These are phyloP conservation scores for Dispira simplex DNA, from an alignment of 192 early-diverging fungal genomes.

Conservation along the genomic window DNA sequence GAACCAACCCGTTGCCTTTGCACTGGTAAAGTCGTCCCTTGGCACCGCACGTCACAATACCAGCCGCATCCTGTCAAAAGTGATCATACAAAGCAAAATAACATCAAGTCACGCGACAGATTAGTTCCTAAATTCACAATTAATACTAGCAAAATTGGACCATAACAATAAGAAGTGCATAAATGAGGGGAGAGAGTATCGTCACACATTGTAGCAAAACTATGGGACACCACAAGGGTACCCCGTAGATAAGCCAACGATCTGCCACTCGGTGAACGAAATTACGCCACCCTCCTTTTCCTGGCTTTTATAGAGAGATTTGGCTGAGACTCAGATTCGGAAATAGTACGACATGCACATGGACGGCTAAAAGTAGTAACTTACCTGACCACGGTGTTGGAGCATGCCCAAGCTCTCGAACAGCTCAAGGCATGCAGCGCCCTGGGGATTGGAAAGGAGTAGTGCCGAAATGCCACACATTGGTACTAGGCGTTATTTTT, in stretches of 20 bases:
- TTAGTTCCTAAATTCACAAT: too few relatives aligned
- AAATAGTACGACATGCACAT: neutral
- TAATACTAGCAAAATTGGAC: too few relatives aligned
- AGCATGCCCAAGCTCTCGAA: slow-evolving; percentile 88
- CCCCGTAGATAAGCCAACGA: too few relatives aligned
- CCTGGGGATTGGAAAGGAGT: slow-evolving; percentile 60
- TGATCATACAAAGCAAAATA: neutral
- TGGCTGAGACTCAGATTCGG: neutral
- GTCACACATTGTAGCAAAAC: too few relatives aligned
- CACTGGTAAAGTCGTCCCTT: slow-evolving; percentile 96
- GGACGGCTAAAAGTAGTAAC: neutral
- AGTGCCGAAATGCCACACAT: slow-evolving; percentile 89
- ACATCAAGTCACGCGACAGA: too few relatives aligned
- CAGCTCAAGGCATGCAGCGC: slow-evolving; percentile 68
- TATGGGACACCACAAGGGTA: too few relatives aligned
- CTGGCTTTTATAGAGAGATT: too few relatives aligned
- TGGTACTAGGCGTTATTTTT: neutral
- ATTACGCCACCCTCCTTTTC: too few relatives aligned
- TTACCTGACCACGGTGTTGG: slow-evolving; percentile 97
- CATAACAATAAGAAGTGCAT: too few relatives aligned
- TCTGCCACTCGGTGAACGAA: too few relatives aligned
- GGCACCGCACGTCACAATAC: slow-evolving; percentile 93
- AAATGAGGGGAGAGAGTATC: too few relatives aligned
- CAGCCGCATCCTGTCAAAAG: slow-evolving; percentile 82
- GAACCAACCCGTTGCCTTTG: slow-evolving; percentile 99